These are phyloP conservation scores for Aplosporella prunicola DNA, from an alignment of 2,329 filamentous ascomycete genomes.

Conservation along the genomic window DNA sequence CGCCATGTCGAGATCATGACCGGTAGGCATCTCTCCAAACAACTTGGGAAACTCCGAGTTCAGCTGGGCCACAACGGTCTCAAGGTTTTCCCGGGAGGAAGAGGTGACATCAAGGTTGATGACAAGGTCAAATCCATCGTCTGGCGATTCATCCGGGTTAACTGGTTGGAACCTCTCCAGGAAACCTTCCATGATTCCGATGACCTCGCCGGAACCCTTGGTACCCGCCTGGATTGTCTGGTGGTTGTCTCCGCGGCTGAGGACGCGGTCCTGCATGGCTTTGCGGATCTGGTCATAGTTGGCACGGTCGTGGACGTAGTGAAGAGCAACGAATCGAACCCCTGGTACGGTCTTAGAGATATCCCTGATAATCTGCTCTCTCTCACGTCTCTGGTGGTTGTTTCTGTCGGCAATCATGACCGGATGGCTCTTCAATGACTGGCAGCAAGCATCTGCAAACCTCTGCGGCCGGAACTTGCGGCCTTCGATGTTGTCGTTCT, in stretches of 20 bases:
- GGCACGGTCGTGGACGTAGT: constrained; percentile 68
- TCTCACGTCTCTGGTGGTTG: constrained; percentile 81
- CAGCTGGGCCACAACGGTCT: constrained; percentile 63
- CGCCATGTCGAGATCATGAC: constrained; percentile 68
- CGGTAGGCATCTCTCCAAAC: constrained; percentile 58
- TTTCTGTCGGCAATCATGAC: constrained; percentile 90
- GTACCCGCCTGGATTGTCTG: constrained; percentile 89
- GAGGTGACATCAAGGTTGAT: constrained; percentile 74
- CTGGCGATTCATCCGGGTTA: constrained; percentile 57
- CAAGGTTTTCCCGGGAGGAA: constrained; percentile 77
- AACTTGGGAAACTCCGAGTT: constrained; percentile 70
- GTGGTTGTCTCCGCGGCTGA: constrained; percentile 87
- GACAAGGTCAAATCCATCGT: constrained; percentile 70
- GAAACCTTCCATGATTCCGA: constrained; percentile 93
- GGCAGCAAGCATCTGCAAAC: constrained; percentile 64
- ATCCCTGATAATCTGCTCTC: constrained; percentile 78
- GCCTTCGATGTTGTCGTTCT: constrained; percentile 91
- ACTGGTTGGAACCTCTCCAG: constrained; percentile 74
- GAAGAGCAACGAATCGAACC: constrained; percentile 70
- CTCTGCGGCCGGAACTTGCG: constrained; percentile 63
- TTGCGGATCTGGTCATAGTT: constrained; percentile 63
- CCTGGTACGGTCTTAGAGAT: constrained; percentile 52
- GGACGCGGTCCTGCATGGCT: constrained; percentile 67
- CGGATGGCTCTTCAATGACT: constrained; percentile 52
- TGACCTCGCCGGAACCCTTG: constrained; percentile 61